Base-by-base conservation (phyloP, 352 stramenopile species). In the Pythium utonaiense region DNA sequence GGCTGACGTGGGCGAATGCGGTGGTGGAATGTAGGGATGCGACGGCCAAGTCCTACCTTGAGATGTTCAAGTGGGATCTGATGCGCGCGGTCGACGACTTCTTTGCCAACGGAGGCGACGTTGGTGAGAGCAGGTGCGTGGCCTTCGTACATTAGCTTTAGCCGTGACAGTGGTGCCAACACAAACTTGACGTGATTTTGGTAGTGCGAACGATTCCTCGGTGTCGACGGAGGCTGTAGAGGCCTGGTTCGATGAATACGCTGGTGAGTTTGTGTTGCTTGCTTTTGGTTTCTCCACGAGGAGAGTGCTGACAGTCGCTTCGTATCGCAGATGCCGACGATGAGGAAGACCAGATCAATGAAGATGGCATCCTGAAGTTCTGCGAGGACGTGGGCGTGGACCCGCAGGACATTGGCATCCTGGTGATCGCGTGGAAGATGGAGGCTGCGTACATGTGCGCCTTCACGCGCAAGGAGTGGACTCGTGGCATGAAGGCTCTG, bases 391-490 rank as follows among this genome's bases (percentile, higher is more conserved):
- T 77, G 42, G 65, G 68, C 10, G 52, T 81, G 25, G 73, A 81
- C 40, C 62, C 70, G 10, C 67, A 81, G 57, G 73, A 78, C 28
- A 59, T 91, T 16, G 73, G 89, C 24, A 80, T 96, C 59, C 57
- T 95, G 31, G 78, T 95, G 67, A 91, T 96, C 51, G 80, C 83
- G 19, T 96, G 87, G 86, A 88, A 93, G 56, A 95, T 96, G 87
- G 69, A 93, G 25, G 83, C 87, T 0, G 78, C 73, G 33, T 85
- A 87, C 62, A 96, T 96, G 87, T 91, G 87, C 36, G 77, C 71
- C 24, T 95, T 93, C 63, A 93, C 87, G 9, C 77, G 81, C 27
- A 89, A 90, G 54, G 87, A 96, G 61, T 96, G 83, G 80, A 68
- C 75, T 48, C 71, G 76, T 48, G 86, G 86, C 33, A 94, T 96